These are phyloP conservation scores for Boletus patriciae DNA, from an alignment of 768 basidiomycete genomes.

Conservation along the genomic window DNA sequence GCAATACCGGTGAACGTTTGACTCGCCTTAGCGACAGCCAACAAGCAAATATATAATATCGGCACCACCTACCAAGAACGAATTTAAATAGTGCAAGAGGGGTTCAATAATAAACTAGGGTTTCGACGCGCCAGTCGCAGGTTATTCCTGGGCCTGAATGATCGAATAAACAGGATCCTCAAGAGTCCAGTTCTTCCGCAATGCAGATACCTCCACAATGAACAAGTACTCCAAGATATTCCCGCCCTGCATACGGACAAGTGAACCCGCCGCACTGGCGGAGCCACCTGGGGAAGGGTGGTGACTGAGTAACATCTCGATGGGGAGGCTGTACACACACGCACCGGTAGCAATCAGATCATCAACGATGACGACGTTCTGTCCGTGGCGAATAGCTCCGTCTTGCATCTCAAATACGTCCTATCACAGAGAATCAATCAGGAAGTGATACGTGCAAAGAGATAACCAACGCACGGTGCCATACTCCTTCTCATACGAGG, in stretches of 20 bases:
- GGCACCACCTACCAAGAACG: not conserved
- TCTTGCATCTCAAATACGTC: slow-evolving; percentile 97
- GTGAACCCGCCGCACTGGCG: slow-evolving; percentile 87
- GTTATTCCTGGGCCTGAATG: slow-evolving; percentile 68
- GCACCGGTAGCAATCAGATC: slow-evolving; percentile 95
- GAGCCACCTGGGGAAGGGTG: slow-evolving; percentile 67
- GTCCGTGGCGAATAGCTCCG: slow-evolving; percentile 77
- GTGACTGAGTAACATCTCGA: slow-evolving; percentile 4
- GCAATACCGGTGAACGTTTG: no score
- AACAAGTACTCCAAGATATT: slow-evolving; percentile 92
- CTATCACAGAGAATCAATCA: slow-evolving; percentile 38
- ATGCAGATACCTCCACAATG: slow-evolving; percentile 78
- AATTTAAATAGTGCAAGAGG: slow-evolving; percentile 2
- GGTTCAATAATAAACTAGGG: slow-evolving; percentile 27
- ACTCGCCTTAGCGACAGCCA: not conserved
- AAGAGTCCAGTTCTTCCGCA: slow-evolving; percentile 72
- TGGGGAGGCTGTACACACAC: slow-evolving; percentile 13
- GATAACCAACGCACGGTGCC: slow-evolving; percentile 57
- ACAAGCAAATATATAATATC: not conserved
- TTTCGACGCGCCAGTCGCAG: not conserved
- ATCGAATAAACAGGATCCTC: slow-evolving; percentile 84
- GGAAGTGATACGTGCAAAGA: not conserved
- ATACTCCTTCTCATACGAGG: slow-evolving; percentile 90
- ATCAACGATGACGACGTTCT: slow-evolving; percentile 86
- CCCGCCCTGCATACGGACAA: slow-evolving; percentile 80